A percentile compares a stretch with the other conserved stretches of the same genome.
phyloP scores from a whole-genome alignment of 108 stramenopile species.

The Nitzschia putrida region DNA sequence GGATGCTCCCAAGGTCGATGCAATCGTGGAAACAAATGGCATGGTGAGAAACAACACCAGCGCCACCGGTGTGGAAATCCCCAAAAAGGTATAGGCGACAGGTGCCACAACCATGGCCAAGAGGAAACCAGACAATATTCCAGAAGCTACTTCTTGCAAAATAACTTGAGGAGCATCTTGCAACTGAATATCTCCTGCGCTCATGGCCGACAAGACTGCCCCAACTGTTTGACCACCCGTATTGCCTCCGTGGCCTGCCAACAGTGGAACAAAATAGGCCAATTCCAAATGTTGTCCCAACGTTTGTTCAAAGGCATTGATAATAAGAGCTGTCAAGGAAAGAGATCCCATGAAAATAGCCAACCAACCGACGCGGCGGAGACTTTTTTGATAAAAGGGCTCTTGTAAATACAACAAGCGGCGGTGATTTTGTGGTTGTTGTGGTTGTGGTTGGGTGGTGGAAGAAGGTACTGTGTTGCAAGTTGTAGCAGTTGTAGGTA shows the following conservation, averaged over 20 bases:
- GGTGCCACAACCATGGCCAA: slow-evolving; percentile 69
- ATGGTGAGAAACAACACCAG: slow-evolving; percentile 73
- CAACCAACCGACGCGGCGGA: slow-evolving; percentile 78
- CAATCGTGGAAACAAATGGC: slow-evolving; percentile 78
- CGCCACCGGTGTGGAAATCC: slow-evolving; percentile 79
- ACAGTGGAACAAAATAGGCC: slow-evolving; percentile 86
- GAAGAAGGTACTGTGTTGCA: too few relatives aligned
- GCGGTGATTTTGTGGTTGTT: too few relatives aligned
- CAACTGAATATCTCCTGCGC: slow-evolving; percentile 56
- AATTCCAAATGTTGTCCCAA: slow-evolving; percentile 84
- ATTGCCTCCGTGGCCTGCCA: slow-evolving; percentile 91
- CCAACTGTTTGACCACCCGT: slow-evolving; percentile 89
- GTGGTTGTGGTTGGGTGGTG: slow-evolving; percentile 25
- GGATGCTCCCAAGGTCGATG: slow-evolving; percentile 70
- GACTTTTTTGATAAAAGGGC: slow-evolving; percentile 66
- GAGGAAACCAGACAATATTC: slow-evolving; percentile 66
- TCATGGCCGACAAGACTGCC: slow-evolving; percentile 78
- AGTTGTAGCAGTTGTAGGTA: too few relatives aligned
- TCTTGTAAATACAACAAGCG: slow-evolving; percentile 49
- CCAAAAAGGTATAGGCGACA: slow-evolving; percentile 74
- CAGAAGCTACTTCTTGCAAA: slow-evolving; percentile 69
- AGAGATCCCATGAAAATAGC: slow-evolving; percentile 76
- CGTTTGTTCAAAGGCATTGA: slow-evolving; percentile 90
- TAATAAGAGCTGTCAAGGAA: slow-evolving; percentile 79
- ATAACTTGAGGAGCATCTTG: slow-evolving; percentile 67